A percentile compares a stretch with the other conserved stretches of the same genome.
Evolutionary conservation across 1,139 yeast genomes (phyloP).

Genomic region (Debaryomyces nepalensis): DNA sequence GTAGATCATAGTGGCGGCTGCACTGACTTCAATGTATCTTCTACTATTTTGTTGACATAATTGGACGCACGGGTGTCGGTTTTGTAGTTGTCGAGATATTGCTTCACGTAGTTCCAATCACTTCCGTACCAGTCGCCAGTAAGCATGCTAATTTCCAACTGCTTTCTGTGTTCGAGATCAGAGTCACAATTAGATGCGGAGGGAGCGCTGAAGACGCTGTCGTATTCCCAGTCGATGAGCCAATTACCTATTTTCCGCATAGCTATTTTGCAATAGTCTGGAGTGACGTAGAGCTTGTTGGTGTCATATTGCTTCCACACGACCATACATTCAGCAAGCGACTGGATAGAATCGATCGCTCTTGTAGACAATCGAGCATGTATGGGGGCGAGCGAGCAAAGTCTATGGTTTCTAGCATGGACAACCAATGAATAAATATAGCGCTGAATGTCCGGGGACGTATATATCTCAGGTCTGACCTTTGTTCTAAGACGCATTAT

Average conservation of each 20-base stretch:
- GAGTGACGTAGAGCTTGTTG: conserved; percentile 37
- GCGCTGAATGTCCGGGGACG: conserved; percentile 42
- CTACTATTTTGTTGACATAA: conserved; percentile 40
- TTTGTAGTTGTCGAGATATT: conserved; percentile 30
- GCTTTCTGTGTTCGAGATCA: conserved; percentile 21
- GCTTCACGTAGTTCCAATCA: conserved; percentile 42
- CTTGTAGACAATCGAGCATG: conserved; percentile 41
- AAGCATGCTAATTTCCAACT: conserved; percentile 39
- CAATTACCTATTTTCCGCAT: conserved; percentile 50
- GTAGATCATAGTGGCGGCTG: conserved; percentile 41
- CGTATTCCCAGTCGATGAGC: conserved; percentile 51
- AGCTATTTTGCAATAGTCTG: conserved; percentile 46
- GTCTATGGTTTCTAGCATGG: conserved; percentile 45
- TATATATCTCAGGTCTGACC: conserved; percentile 26
- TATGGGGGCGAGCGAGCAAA: conserved; percentile 45
- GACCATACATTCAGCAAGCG: conserved; percentile 35
- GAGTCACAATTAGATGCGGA: conserved; percentile 4
- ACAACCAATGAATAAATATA: conserved; percentile 46
- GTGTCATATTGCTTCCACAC: conserved; percentile 28
- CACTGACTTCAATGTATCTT: conserved; percentile 42
- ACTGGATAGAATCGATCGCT: conserved; percentile 33
- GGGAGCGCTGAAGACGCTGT: conserved; percentile 20
- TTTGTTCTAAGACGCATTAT: conserved; percentile 15
- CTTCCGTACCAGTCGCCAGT: conserved; percentile 55
- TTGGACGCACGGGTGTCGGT: conserved; percentile 38